Percentiles rank a stretch among this genome's conserved stretches.
These are phyloP conservation scores for Xylaria acuta DNA, from an alignment of 495 filamentous ascomycete genomes.

Conservation along the genomic window DNA sequence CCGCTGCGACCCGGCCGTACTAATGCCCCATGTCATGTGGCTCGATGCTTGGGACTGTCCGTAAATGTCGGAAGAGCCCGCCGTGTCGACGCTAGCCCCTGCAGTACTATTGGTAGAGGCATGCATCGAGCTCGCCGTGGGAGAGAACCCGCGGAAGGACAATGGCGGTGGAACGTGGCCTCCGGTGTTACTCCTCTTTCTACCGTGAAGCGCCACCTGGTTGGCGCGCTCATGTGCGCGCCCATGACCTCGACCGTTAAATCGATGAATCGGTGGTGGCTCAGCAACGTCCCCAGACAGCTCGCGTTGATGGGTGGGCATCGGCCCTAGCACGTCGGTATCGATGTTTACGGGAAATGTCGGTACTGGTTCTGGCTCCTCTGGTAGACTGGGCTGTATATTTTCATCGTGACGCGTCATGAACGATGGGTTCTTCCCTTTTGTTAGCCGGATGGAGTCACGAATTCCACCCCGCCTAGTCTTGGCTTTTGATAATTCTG, in stretches of 20 bases:
- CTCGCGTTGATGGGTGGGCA: constrained; percentile 46
- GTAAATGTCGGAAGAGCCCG: constrained; percentile 67
- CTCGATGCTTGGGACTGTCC: constrained; percentile 46
- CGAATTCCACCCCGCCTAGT: constrained; percentile 70
- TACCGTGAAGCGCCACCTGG: constrained; percentile 62
- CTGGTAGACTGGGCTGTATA: constrained; percentile 29
- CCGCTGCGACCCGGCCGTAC: constrained; percentile 51
- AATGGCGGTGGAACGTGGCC: constrained; percentile 68
- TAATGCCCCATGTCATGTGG: constrained; percentile 49
- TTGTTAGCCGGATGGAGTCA: constrained; percentile 90
- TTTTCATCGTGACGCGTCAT: constrained; percentile 34
- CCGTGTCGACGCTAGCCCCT: constrained; percentile 57
- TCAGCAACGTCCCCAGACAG: constrained; percentile 64
- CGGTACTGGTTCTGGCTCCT: constrained; percentile 30
- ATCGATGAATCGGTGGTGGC: constrained; percentile 80
- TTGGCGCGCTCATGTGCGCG: constrained; percentile 53
- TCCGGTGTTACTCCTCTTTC: constrained; percentile 86
- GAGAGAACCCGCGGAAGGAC: constrained; percentile 78
- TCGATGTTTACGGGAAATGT: constrained; percentile 20
- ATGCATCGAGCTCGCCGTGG: constrained; percentile 57
- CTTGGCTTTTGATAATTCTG: constrained; percentile 53
- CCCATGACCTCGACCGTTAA: constrained; percentile 58
- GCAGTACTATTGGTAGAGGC: constrained; percentile 58
- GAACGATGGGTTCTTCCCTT: constrained; percentile 68
- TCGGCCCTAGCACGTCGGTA: constrained; percentile 30